These are phyloP conservation scores for Haberlea rhodopensis DNA, from an alignment of 257 asterid species.

Conservation along the genomic window DNA sequence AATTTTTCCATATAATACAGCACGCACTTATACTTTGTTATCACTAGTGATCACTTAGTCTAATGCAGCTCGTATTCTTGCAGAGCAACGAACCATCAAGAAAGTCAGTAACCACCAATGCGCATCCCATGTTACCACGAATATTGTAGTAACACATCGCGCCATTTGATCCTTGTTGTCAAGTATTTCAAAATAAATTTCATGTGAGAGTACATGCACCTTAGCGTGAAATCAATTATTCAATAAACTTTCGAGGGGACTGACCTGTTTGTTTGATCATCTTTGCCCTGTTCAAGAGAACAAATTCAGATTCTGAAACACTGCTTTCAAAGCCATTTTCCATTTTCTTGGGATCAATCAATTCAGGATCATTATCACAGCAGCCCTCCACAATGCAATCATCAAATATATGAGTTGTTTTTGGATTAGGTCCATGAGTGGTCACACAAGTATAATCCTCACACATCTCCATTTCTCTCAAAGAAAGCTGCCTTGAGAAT, in stretches of 20 bases:
- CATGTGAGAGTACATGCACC: background rate
- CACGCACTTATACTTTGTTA: too few species aligned
- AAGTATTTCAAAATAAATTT: background rate
- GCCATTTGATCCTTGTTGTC: background rate
- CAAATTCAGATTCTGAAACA: slow-evolving; percentile 33
- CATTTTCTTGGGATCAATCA: slow-evolving; percentile 3
- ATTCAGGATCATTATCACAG: slow-evolving; percentile 29
- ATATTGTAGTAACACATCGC: background rate
- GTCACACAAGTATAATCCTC: slow-evolving; percentile 94
- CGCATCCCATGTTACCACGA: background rate
- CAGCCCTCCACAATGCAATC: slow-evolving; percentile 68
- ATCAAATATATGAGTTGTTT: slow-evolving; percentile 75
- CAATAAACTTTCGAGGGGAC: background rate
- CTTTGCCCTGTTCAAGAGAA: slow-evolving; percentile 52
- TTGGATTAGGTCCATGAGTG: slow-evolving; percentile 83
- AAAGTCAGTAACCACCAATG: too few species aligned
- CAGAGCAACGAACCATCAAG: too few species aligned
- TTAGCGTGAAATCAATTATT: background rate
- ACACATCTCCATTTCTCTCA: slow-evolving; percentile 81
- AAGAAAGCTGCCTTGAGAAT: slow-evolving; percentile 46
- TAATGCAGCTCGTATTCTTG: too few species aligned
- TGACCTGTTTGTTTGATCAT: slow-evolving; percentile 68
- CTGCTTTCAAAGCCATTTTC: slow-evolving; percentile 28
- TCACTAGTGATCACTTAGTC: too few species aligned
- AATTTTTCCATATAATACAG: too few species aligned